These are phyloP conservation scores for Thielaviopsis populi DNA, from an alignment of 2,329 filamentous ascomycete genomes.

Conservation along the genomic window DNA sequence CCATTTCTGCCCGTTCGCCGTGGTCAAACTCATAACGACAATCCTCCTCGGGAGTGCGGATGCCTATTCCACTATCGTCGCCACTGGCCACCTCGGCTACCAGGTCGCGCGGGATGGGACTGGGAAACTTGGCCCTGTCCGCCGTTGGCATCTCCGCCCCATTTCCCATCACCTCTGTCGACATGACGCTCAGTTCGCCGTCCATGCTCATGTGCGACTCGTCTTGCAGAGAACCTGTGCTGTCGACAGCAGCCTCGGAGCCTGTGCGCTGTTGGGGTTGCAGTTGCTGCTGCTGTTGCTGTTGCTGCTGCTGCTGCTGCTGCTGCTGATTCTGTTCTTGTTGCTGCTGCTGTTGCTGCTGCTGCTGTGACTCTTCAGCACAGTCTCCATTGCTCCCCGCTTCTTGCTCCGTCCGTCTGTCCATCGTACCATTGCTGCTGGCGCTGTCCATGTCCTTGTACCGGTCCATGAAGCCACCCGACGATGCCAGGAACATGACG, in stretches of 20 bases:
- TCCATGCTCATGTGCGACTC: slow-evolving; percentile 18
- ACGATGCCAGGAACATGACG: slow-evolving; percentile 75
- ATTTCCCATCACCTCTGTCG: slow-evolving; percentile 1
- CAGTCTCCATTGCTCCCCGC: background rate
- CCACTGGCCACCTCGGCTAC: slow-evolving; percentile 25
- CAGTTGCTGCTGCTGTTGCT: no score
- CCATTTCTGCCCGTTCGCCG: slow-evolving; percentile 15
- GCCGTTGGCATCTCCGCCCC: background rate
- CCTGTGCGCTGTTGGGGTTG: no score
- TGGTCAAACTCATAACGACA: slow-evolving; percentile 25
- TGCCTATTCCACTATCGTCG: slow-evolving; percentile 63
- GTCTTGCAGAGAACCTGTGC: background rate
- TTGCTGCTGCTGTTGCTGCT: background rate
- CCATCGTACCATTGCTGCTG: background rate
- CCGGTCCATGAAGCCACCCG: slow-evolving; percentile 68
- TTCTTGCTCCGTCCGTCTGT: background rate
- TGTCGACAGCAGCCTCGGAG: background rate
- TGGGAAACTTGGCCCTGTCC: slow-evolving; percentile 34
- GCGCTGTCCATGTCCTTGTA: slow-evolving; percentile 27
- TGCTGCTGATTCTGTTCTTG: no score
- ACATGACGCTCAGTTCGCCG: slow-evolving; percentile 19
- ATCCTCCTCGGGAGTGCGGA: slow-evolving; percentile 51
- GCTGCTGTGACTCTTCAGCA: background rate
- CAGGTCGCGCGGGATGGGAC: slow-evolving; percentile 14
- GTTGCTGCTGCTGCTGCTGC: background rate